Percentiles rank a stretch among this genome's conserved stretches.
Conservation (phyloP, 176 grass and related monocot species). For the Themeda triandra region DNA sequence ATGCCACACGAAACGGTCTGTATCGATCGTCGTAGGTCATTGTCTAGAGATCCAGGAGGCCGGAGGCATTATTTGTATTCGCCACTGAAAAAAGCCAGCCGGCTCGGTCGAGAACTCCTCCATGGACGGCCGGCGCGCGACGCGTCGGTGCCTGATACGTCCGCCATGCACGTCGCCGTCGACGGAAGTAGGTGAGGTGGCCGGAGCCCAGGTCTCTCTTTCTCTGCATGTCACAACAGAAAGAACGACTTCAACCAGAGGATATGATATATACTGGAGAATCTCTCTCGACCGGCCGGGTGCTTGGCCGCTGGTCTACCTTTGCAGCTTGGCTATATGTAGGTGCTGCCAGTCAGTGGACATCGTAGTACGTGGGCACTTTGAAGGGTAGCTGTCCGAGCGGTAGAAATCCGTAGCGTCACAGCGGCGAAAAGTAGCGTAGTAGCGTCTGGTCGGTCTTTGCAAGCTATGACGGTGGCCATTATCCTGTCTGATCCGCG, state of each 20-base stretch:
- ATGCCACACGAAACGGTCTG: background rate
- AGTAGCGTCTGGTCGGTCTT: background rate
- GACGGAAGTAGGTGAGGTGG: conserved; percentile 23
- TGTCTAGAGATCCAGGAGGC: background rate
- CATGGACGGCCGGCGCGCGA: background rate
- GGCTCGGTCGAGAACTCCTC: background rate
- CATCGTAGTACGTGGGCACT: too few relatives aligned
- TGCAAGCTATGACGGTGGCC: background rate
- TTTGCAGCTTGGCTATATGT: too few relatives aligned
- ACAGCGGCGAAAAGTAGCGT: background rate
- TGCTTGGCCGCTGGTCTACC: background rate
- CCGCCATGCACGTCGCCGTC: conserved; percentile 9
- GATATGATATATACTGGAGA: too few relatives aligned
- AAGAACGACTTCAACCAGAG: background rate
- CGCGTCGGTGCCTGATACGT: background rate
- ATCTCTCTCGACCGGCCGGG: too few relatives aligned
- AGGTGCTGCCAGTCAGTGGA: background rate
- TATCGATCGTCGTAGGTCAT: background rate
- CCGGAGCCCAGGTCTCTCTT: background rate
- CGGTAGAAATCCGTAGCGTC: conserved; percentile 20
- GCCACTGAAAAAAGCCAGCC: too few relatives aligned
- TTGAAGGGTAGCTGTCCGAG: background rate
- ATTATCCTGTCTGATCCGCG: background rate
- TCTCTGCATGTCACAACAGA: background rate
- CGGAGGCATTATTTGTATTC: too few relatives aligned